phyloP scores from a whole-genome alignment of 2,329 filamentous ascomycete genomes.

The Cytospora piceicola region DNA sequence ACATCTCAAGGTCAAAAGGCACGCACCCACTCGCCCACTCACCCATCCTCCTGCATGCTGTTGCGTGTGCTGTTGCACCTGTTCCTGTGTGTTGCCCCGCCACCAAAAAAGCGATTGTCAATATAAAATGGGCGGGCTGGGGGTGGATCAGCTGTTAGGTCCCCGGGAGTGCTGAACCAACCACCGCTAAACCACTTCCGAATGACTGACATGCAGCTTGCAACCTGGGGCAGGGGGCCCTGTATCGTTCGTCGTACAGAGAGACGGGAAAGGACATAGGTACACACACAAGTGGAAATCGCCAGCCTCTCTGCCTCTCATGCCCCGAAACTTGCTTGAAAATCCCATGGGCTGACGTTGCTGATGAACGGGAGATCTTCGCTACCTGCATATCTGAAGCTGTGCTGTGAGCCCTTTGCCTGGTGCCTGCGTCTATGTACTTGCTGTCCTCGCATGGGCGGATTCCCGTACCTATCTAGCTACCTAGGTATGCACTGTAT shows the following conservation, averaged over 20 bases:
- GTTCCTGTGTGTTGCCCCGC: slow-evolving; percentile 18
- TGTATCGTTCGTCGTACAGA: too few species aligned
- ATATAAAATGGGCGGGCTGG: slow-evolving; percentile 27
- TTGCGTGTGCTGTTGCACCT: neutral
- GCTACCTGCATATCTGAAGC: too few species aligned
- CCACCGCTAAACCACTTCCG: slow-evolving; percentile 23
- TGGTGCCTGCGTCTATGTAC: neutral
- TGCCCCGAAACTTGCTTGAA: too few species aligned
- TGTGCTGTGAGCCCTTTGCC: neutral
- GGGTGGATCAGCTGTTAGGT: slow-evolving; percentile 3
- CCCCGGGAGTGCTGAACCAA: slow-evolving; percentile 11
- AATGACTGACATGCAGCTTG: neutral
- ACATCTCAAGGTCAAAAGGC: neutral
- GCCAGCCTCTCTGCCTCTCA: too few species aligned
- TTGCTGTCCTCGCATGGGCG: neutral
- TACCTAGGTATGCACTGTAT: too few species aligned
- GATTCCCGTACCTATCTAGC: too few species aligned
- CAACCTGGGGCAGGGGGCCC: too few species aligned
- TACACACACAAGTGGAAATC: too few species aligned
- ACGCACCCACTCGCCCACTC: neutral
- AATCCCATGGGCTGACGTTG: neutral
- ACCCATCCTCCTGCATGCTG: neutral
- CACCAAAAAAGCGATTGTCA: slow-evolving; percentile 19
- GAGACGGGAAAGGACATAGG: too few species aligned
- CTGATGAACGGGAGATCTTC: neutral